Base-by-base conservation (phyloP, 495 filamentous ascomycete species). In the Penicillium antarcticum region DNA sequence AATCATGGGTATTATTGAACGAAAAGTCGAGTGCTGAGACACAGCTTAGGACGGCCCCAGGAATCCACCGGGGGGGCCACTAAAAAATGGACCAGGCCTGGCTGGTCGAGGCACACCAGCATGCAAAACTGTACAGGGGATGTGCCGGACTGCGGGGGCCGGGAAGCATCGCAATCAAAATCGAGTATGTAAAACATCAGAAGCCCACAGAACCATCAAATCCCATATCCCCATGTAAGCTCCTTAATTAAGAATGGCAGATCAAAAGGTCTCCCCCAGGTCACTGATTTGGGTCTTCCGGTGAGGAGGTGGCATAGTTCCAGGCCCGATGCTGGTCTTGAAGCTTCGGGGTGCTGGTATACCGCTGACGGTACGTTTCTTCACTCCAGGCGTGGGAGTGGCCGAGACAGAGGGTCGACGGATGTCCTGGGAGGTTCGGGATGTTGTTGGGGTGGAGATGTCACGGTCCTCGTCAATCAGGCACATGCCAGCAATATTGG, bases 241-340 rank as follows among this genome's bases (percentile, higher is more conserved):
- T 13, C 23, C 42, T 39, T n/a, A n/a, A 14, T n/a, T 41, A 31
- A 11, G 16, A 18, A 46, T 19, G 13, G 19, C 26, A 21, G 24
- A 48, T 33, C 17, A 88, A 63, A 79, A 88, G 23, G 84, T 86
- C 69, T 88, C 85, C 12, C 84, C 84, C n/a, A 88, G 68, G 50
- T 81, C 84, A 57, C 73, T 78, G 53, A 80, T 60, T 59, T 78
- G 80, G 46, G 78, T 63, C 61, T 70, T 70, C 46, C 69, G 52
- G 42, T 68, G 66, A 7, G 80, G 78, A 19, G 80, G 80, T 29
- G 75, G 75, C 82, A 84, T 79, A 47, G 69, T 69, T 44, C 78
- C 73, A 36, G 74, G 60, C 42, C 74, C 68, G 32, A 69, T 51
- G 49, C 75, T 74, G 48, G 75, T 72, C 77, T 74, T 69, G 74